These are phyloP conservation scores for Diplocarpon rosae DNA, from an alignment of 2,329 filamentous ascomycete genomes.

Conservation along the genomic window DNA sequence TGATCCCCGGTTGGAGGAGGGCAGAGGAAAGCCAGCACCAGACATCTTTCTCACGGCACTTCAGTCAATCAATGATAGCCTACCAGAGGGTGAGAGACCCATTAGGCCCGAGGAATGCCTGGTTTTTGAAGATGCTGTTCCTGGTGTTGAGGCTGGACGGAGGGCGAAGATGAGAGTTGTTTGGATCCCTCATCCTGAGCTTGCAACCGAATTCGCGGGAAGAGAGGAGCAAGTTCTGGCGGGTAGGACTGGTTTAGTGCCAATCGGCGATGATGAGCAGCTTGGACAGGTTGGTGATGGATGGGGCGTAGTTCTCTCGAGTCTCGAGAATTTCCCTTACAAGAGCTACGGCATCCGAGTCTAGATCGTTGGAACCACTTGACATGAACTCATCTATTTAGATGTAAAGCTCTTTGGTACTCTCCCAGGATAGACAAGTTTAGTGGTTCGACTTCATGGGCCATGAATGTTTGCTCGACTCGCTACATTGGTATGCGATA, in stretches of 20 bases:
- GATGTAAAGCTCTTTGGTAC: no score
- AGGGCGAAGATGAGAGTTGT: constrained; percentile 89
- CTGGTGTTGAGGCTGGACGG: constrained; percentile 79
- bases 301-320: constrained; percentile 29
- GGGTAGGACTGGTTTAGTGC: constrained; percentile 33
- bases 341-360: constrained; percentile 24
- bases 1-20: constrained; percentile 61
- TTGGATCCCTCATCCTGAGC: constrained; percentile 75
- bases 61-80: constrained; percentile 66
- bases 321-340: constrained; percentile 31
- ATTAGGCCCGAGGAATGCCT: constrained; percentile 79
- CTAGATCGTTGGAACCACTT: neutral
- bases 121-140: constrained; percentile 90
- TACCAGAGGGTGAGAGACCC: constrained; percentile 48
- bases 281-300: constrained; percentile 30
- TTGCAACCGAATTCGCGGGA: constrained; percentile 64
- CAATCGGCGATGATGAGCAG: constrained; percentile 39
- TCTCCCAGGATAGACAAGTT: no score
- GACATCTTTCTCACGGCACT: constrained; percentile 92
- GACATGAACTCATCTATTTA: no score
- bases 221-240: constrained; percentile 73
- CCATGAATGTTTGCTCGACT: no score
- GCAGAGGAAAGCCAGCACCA: constrained; percentile 80
- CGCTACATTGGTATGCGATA: no score
- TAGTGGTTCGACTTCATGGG: no score